Base-by-base conservation (phyloP, 2,329 filamentous ascomycete genomes). In the Trichophyton mentagrophytes region DNA sequence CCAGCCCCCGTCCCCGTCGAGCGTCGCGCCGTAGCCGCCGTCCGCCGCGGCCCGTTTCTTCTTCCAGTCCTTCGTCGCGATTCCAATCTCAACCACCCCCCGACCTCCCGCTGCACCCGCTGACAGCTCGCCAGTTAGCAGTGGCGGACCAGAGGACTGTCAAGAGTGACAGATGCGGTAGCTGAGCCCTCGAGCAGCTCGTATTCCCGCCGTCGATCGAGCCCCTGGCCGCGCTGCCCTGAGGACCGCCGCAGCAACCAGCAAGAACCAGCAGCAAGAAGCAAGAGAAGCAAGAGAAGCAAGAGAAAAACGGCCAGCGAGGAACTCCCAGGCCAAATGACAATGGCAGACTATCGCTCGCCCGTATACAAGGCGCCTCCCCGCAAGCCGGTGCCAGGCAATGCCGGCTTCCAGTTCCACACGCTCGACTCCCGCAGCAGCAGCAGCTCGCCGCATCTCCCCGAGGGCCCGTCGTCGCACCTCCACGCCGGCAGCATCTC, bases 351-450 rank as follows among this genome's bases (percentile, higher is more conserved):
- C 42, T 66, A 66, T 38, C 63, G 63, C 22, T 64, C 63, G 17
- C 64, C 64, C 27, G 49, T 57, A n/a, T 58, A 63, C 17, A 62
- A 65, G 60, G 53, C 58, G 22, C 64, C 64, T 60, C 62, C 58
- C 42, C 64, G 64, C 40, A 66, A 66, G 44, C 62, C 62, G 42
- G 42, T 66, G 17, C 59, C 58, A 42, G 62, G 56, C 30, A 65
- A 66, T 61, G 62, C 63, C 49, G 64, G 64, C 27, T 49, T 66
- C 47, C 64, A 65, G 57, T 66, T 66, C 40, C 56, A 64, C 49
- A n/a, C 20, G 44, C 60, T 33, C 60, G 57, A 58, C 56, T 7
- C 40, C 40, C 27, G 27, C 27, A 30, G 27, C 27, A 55, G 47
- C 56, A 60, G 20, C 49, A 57, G 22, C 55, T 57, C 49, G 25